These are phyloP conservation scores for Euphorbia celastroides DNA, from an alignment of 441 rosid species.

Conservation along the genomic window DNA sequence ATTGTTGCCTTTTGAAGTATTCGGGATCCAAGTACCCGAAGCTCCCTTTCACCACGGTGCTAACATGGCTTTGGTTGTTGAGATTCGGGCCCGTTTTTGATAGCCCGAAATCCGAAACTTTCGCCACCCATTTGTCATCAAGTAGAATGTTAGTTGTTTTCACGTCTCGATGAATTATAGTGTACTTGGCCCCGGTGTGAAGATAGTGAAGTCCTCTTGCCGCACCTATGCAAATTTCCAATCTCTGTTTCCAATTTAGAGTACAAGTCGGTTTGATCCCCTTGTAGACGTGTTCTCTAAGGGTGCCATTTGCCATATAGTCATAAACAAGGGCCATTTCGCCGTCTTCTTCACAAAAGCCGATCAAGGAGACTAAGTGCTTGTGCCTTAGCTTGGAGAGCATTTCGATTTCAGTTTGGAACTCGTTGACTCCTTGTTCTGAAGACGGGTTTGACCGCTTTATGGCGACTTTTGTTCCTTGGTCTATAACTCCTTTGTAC, in stretches of 20 bases:
- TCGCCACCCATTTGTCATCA: constrained; percentile 72
- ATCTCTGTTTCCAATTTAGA: constrained; percentile 59
- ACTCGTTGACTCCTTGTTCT: constrained; percentile 80
- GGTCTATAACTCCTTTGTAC: constrained; percentile 70
- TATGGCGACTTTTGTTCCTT: constrained; percentile 62
- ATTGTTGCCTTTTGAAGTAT: constrained; percentile 65
- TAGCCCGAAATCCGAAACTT: constrained; percentile 74
- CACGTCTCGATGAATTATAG: constrained; percentile 75
- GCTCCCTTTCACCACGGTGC: constrained; percentile 78
- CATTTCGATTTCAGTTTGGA: constrained; percentile 85
- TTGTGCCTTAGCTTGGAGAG: constrained; percentile 79
- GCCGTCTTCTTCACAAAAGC: constrained; percentile 79
- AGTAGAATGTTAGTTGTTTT: constrained; percentile 76
- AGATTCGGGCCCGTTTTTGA: constrained; percentile 69
- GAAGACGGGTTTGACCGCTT: constrained; percentile 82
- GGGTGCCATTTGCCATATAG: constrained; percentile 65
- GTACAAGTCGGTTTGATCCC: constrained; percentile 34
- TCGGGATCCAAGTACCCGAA: constrained; percentile 81
- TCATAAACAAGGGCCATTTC: constrained; percentile 73
- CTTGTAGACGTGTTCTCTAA: constrained; percentile 69
- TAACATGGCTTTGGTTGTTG: constrained; percentile 56
- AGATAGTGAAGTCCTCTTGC: constrained; percentile 80
- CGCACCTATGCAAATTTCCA: constrained; percentile 64
- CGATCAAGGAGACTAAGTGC: constrained; percentile 81
- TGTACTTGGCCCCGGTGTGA: constrained; percentile 74